Base-by-base conservation (phyloP, 257 asterid genomes). In the Oldenlandia corymbosa region DNA sequence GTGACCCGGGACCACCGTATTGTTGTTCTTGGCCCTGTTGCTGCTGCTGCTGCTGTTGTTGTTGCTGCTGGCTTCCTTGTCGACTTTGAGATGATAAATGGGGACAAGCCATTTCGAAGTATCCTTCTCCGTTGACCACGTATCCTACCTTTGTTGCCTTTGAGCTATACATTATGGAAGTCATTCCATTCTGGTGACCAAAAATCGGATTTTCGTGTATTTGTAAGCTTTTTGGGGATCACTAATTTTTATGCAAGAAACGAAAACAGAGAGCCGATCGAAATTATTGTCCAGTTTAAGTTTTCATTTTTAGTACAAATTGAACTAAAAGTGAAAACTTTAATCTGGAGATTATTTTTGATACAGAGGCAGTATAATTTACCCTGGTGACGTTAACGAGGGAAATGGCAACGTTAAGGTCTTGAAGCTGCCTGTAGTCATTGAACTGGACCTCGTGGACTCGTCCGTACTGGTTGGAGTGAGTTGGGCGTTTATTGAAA, bases 71-170 rank as follows among this genome's bases (percentile, higher is more conserved):
- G 28, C 61, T 18, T 46, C 71, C 65, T 23, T 20, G 58, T 6
- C 5, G 61, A 1, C n/a, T 41, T 13, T 4, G 0, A 47, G 88
- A 58, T 42, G 82, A n/a, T n/a, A n/a, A 39, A 65, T 85, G 93
- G 0, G 97, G 96, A 47, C 88, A 80, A 1, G 90, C 91, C 91
- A 91, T 86, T 64, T 88, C 90, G 11, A 78, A 70, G 77, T 73
- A 78, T 14, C 98, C 98, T 59, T 84, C 82, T 1, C 95, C 96
- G 0, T 70, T 77, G 0, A 74, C 51, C 8, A 87, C 94, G 0
- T 74, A 0, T 0, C 31, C 1, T 30, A 88, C 56, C 67, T 76
- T 81, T 2, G 90, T 78, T 2, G 84, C 73, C 80, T 64, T 79
- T 0, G 98, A 84, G 78, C 70, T 79, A 74, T 76, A 91, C 5